Conservation (phyloP, 495 filamentous ascomycete genomes). For the Penicillium lagena region DNA sequence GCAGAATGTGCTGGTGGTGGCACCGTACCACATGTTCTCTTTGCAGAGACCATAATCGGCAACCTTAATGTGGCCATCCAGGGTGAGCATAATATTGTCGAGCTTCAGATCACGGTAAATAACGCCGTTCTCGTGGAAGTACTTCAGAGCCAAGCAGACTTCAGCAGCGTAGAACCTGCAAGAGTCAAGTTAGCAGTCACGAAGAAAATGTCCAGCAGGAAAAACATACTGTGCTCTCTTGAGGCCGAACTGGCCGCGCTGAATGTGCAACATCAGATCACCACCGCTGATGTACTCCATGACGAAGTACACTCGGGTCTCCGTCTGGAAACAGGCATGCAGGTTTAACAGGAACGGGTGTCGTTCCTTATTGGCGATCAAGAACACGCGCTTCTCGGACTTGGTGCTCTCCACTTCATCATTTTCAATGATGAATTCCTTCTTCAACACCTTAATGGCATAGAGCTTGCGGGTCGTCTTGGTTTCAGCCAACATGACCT, state of each 20-base stretch:
- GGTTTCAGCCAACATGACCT: constrained; percentile 98
- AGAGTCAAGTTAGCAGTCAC: not conserved
- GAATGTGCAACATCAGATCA: constrained; percentile 98
- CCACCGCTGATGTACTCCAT: constrained; percentile 99
- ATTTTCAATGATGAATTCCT: constrained; percentile 99
- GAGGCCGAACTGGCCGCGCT: constrained; percentile 89
- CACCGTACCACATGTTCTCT: constrained; percentile 99
- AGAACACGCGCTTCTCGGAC: constrained; percentile 94
- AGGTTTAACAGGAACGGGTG: constrained; percentile 95
- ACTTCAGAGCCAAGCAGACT: constrained; percentile 94
- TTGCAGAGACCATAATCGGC: constrained; percentile 98
- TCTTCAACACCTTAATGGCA: constrained; percentile 99
- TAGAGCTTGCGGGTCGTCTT: constrained; percentile 88
- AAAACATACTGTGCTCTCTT: constrained; percentile 86
- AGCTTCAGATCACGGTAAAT: constrained; percentile 99
- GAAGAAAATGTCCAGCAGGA: not conserved
- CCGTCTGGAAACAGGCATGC: constrained; percentile 98
- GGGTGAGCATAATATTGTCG: constrained; percentile 92
- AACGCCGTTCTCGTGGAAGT: constrained; percentile 99
- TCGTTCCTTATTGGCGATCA: constrained; percentile 95
- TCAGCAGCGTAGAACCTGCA: constrained; percentile 95
- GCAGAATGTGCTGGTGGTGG: constrained; percentile 96
- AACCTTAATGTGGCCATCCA: constrained; percentile 98
- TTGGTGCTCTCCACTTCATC: constrained; percentile 99
- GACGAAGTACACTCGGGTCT: constrained; percentile 97